These are phyloP conservation scores for Talaromyces liani DNA, from an alignment of 495 filamentous ascomycete species.

Conservation along the genomic window DNA sequence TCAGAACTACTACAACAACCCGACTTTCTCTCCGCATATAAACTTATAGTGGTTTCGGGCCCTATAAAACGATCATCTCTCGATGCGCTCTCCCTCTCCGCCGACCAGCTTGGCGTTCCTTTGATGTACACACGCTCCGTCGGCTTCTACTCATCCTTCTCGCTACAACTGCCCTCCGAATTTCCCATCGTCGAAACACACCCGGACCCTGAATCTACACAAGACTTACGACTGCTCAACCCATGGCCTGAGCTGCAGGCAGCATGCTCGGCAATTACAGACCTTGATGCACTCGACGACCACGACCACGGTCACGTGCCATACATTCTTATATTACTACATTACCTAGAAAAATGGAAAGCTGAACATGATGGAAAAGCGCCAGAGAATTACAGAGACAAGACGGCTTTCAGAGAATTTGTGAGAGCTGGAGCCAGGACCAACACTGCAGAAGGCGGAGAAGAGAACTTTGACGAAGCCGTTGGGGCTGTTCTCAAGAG, in stretches of 20 bases:
- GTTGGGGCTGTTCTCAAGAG: slow-evolving; percentile 79
- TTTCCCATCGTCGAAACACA: slow-evolving; percentile 98
- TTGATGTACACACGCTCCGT: slow-evolving; percentile 77
- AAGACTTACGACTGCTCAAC: slow-evolving; percentile 75
- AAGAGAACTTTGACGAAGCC: slow-evolving; percentile 97
- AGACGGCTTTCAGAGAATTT: slow-evolving; percentile 68
- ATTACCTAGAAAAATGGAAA: slow-evolving; percentile 85
- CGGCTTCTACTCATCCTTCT: slow-evolving; percentile 84
- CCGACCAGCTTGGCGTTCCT: slow-evolving; percentile 57
- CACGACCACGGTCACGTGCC: slow-evolving; percentile 92
- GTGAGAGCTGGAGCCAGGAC: slow-evolving; percentile 60
- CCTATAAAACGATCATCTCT: slow-evolving; percentile 57
- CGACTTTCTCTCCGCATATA: slow-evolving; percentile 50
- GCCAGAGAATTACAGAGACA: slow-evolving; percentile 76
- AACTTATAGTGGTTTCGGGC: slow-evolving; percentile 66
- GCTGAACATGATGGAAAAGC: slow-evolving; percentile 56
- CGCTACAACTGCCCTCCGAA: slow-evolving; percentile 60
- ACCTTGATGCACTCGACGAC: slow-evolving; percentile 64
- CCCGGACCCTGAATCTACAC: slow-evolving; percentile 76
- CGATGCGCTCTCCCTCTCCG: slow-evolving; percentile 47
- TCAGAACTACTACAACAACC: slow-evolving; percentile 29
- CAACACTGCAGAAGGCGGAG: slow-evolving; percentile 75
- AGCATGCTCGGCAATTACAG: slow-evolving; percentile 50
- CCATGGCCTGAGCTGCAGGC: slow-evolving; percentile 80
- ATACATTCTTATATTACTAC: slow-evolving; percentile 74